Evolutionary conservation across 176 grass and related monocot genomes (phyloP).

Genomic region (Triticum dicoccoides): DNA sequence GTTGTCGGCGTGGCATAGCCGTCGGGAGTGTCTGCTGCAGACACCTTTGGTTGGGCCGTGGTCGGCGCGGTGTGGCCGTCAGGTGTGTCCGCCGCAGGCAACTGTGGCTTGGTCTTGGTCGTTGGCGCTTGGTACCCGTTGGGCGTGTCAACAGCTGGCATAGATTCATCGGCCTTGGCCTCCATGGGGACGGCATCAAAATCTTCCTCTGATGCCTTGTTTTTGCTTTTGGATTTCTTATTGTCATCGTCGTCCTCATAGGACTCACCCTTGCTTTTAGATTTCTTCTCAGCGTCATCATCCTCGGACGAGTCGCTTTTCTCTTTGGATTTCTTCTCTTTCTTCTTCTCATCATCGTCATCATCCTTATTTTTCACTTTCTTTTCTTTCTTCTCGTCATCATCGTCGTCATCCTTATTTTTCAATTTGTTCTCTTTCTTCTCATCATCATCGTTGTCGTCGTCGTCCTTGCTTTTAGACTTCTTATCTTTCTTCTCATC

Average conservation of each 20-base stretch:
- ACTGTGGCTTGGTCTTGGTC: too few species aligned
- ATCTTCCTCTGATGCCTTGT: not conserved
- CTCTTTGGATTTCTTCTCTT: not conserved
- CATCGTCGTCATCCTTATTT: not conserved
- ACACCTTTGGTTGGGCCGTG: too few species aligned
- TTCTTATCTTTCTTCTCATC: not conserved
- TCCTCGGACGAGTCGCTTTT: not conserved
- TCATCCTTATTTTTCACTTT: not conserved
- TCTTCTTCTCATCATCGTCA: not conserved
- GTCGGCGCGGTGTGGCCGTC: not conserved
- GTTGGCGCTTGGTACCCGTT: not conserved
- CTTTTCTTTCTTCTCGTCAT: not conserved
- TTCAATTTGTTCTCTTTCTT: not conserved
- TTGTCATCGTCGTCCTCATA: not conserved
- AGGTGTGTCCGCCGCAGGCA: not conserved
- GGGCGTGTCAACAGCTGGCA: not conserved
- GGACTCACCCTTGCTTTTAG: not conserved
- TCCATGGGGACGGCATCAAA: not conserved
- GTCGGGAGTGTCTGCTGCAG: too few species aligned
- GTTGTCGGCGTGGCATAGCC: too few species aligned
- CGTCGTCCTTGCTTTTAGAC: not conserved
- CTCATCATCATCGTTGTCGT: not conserved
- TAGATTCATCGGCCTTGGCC: not conserved
- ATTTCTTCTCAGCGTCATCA: not conserved
- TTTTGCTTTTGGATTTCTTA: constrained; percentile 9